Evolutionary conservation across 169 alveolate species (phyloP).

Genomic region (Babesia bigemina): DNA sequence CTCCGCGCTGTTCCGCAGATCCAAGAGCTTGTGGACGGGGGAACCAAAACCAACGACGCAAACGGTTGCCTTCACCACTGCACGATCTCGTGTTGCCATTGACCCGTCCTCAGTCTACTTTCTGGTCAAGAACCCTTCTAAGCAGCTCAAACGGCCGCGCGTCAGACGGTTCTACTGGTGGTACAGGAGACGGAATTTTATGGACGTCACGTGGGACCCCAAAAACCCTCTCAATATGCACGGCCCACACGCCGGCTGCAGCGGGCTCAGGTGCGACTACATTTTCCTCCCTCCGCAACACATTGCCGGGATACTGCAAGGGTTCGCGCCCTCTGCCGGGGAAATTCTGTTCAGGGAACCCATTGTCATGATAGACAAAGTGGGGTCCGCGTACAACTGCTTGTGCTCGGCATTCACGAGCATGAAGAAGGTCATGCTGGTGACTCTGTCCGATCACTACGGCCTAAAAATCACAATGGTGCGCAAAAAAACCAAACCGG

Average conservation of each 20-base stretch:
- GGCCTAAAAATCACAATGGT: slow-evolving; percentile 80
- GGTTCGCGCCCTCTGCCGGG: slow-evolving; percentile 78
- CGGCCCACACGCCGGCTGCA: slow-evolving; percentile 89
- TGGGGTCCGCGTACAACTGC: slow-evolving; percentile 48
- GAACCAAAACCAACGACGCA: slow-evolving; percentile 2
- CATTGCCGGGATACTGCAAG: slow-evolving; percentile 72
- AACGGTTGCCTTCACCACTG: neutral
- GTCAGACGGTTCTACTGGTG: slow-evolving; percentile 40
- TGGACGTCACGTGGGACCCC: slow-evolving; percentile 89
- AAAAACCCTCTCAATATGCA: slow-evolving; percentile 83
- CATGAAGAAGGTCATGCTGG: slow-evolving; percentile 78
- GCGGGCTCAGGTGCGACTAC: slow-evolving; percentile 87
- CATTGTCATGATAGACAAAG: slow-evolving; percentile 75
- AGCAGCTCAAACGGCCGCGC: slow-evolving; percentile 21
- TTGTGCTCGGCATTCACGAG: slow-evolving; percentile 59
- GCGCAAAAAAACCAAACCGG: slow-evolving; percentile 15
- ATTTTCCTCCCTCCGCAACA: slow-evolving; percentile 84
- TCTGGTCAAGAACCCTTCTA: slow-evolving; percentile 17
- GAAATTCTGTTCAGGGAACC: slow-evolving; percentile 85
- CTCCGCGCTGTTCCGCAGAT: slow-evolving; percentile 20
- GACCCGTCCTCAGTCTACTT: slow-evolving; percentile 13
- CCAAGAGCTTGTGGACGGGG: slow-evolving; percentile 2
- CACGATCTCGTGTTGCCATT: neutral
- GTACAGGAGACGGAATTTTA: slow-evolving; percentile 22
- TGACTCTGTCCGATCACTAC: slow-evolving; percentile 87